These are phyloP conservation scores for maize (Zea mays) DNA, from an alignment of 176 grass and related monocot species.

Conservation along the genomic window DNA sequence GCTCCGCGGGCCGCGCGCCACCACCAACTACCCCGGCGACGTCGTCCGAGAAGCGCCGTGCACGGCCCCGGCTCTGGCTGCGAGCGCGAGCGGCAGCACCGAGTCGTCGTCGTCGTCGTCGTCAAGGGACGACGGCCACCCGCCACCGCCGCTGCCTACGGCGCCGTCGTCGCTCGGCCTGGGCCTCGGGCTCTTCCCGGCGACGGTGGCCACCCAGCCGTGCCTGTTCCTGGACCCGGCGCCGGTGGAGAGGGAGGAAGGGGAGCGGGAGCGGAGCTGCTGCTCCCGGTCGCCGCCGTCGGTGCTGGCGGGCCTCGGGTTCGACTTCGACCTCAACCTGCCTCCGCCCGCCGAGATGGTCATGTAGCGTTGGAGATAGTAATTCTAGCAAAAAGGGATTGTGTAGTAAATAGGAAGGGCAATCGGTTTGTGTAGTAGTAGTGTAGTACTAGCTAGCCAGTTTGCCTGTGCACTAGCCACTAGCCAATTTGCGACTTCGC, in stretches of 20 bases:
- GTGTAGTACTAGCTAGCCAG: too few relatives aligned
- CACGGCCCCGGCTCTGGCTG: too few relatives aligned
- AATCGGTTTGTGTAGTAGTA: too few relatives aligned
- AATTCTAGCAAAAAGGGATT: too few relatives aligned
- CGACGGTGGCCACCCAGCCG: background rate
- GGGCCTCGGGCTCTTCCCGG: background rate
- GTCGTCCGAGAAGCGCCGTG: too few relatives aligned
- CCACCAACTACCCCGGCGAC: slow-evolving; percentile 39
- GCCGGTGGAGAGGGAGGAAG: background rate
- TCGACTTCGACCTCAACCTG: too few relatives aligned
- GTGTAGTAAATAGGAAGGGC: too few relatives aligned
- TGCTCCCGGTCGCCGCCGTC: background rate
- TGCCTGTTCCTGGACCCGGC: background rate
- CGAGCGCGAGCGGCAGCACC: background rate
- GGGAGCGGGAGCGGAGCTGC: background rate
- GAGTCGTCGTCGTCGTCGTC: background rate
- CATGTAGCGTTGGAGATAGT: too few relatives aligned
- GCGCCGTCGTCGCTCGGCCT: background rate
- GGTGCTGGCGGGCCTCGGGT: too few relatives aligned
- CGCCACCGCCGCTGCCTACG: background rate
- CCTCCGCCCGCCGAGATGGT: too few relatives aligned
- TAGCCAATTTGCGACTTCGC: too few relatives aligned
- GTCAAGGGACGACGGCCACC: background rate
- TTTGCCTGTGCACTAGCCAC: too few relatives aligned
- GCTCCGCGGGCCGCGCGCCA: slow-evolving; percentile 37